Evolutionary conservation across 73 alveolate species (phyloP).

Genomic region (Paramecium pentaurelia): DNA sequence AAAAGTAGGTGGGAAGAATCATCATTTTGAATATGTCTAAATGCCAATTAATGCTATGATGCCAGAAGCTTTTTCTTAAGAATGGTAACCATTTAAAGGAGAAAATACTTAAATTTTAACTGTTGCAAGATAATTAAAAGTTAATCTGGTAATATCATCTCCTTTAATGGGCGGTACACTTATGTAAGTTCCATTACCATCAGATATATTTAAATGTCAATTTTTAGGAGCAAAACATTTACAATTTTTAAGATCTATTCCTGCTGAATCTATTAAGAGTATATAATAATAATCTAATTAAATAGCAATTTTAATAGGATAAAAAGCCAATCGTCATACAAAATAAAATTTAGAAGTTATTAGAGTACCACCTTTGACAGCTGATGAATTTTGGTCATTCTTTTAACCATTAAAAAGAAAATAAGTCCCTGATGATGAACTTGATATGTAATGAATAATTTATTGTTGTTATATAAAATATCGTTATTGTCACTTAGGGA

Average conservation of each 20-base stretch:
- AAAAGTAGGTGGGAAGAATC: conserved; percentile 77
- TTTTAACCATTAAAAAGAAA: conserved; percentile 66
- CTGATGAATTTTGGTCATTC: conserved; percentile 75
- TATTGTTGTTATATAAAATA: neutral
- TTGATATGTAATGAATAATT: conserved; percentile 14
- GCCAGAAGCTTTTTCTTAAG: conserved; percentile 88
- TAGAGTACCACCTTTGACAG: conserved; percentile 64
- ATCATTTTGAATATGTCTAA: conserved; percentile 75
- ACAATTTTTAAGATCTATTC: conserved; percentile 82
- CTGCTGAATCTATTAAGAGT: conserved; percentile 68
- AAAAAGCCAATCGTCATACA: conserved; percentile 79
- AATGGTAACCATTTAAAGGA: conserved; percentile 77
- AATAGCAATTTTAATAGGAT: conserved; percentile 76
- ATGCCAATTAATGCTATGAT: conserved; percentile 74
- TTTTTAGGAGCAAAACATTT: conserved; percentile 81
- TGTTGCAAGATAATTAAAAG: conserved; percentile 67
- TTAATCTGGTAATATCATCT: conserved; percentile 72
- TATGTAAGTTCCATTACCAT: conserved; percentile 65
- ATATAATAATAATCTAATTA: conserved; percentile 12
- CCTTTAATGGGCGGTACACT: conserved; percentile 87
- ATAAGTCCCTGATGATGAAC: conserved; percentile 46
- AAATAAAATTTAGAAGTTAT: conserved; percentile 74
- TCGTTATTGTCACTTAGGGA: neutral
- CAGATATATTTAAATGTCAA: conserved; percentile 58
- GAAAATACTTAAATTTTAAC: conserved; percentile 63